Evolutionary conservation across 2,329 filamentous ascomycete species (phyloP).

Genomic region (Bipolaris gigantea): DNA sequence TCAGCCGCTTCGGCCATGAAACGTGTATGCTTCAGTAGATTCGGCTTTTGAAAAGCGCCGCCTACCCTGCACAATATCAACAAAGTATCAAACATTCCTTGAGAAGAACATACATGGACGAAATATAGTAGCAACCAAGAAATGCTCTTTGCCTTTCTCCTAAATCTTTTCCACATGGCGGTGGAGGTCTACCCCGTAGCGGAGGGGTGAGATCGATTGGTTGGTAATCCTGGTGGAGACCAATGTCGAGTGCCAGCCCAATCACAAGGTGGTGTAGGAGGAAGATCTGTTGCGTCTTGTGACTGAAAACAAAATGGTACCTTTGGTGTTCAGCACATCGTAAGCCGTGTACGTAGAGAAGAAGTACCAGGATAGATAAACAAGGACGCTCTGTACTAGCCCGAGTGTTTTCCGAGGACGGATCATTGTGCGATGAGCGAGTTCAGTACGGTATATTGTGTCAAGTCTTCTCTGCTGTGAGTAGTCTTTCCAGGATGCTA

Average conservation of each 20-base stretch:
- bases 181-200: constrained; percentile 15
- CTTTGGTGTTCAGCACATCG: constrained; percentile 16
- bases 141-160: constrained; percentile 36
- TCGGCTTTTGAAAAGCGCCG: constrained; percentile 36
- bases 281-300: constrained; percentile 42
- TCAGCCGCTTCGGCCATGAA: constrained; percentile 35
- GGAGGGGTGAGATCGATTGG: constrained; percentile 16
- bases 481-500: constrained; percentile 35
- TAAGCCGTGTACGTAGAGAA: not conserved
- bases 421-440: constrained; percentile 41
- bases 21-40: constrained; percentile 33
- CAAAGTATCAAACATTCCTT: not conserved
- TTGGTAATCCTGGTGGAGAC: constrained; percentile 28
- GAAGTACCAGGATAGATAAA: constrained; percentile 38
- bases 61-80: constrained; percentile 27
- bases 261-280: constrained; percentile 37
- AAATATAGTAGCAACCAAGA: constrained; percentile 41
- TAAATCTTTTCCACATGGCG: constrained; percentile 18
- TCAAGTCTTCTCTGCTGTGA: constrained; percentile 33
- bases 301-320: constrained; percentile 42
- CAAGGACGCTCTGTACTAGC: constrained; percentile 38
- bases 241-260: constrained; percentile 38
- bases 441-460: constrained; percentile 29
- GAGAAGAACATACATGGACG: constrained; percentile 29
- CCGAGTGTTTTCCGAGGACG: constrained; percentile 31